Conservation (phyloP, 2,329 filamentous ascomycete species). For the Botrytis medusae region DNA sequence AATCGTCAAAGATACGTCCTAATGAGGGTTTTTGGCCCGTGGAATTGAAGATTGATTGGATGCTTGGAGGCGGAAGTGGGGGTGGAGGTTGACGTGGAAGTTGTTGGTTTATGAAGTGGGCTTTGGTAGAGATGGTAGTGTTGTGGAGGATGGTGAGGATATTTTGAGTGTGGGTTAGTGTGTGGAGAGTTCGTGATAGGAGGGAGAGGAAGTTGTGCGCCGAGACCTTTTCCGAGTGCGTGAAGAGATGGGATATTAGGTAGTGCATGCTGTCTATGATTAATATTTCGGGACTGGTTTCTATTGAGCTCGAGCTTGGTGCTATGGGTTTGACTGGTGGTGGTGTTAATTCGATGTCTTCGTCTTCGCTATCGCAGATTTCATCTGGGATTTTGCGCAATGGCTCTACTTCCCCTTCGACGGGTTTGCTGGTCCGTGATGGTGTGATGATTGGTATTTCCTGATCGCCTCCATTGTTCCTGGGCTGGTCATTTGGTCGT, state of each 20-base stretch:
- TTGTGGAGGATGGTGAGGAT: conserved; percentile 58
- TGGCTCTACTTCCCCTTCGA: neutral
- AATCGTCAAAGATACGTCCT: conserved; percentile 54
- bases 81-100: neutral
- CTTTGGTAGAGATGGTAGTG: conserved; percentile 41
- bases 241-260: conserved; percentile 54
- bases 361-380: conserved; percentile 38
- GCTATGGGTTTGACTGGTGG: neutral
- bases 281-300: conserved; percentile 45
- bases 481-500: neutral
- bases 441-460: neutral
- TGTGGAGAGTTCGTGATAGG: conserved; percentile 50
- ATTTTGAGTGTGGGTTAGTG: conserved; percentile 46
- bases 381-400: conserved; percentile 30
- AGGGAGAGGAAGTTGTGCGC: conserved; percentile 51
- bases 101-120: neutral
- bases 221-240: conserved; percentile 45
- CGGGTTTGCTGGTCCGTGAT: neutral
- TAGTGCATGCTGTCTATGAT: conserved; percentile 56
- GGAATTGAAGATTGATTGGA: conserved; percentile 30
- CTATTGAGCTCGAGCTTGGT: conserved; percentile 14
- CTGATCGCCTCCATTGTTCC: neutral
- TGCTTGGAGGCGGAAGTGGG: neutral
- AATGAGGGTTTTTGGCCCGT: conserved; percentile 38
- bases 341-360: neutral